Evolutionary conservation across 2,329 filamentous ascomycete genomes (phyloP), one percentile per base, ranked within the genome.

Genomic region (Xylaria digitata): DNA sequence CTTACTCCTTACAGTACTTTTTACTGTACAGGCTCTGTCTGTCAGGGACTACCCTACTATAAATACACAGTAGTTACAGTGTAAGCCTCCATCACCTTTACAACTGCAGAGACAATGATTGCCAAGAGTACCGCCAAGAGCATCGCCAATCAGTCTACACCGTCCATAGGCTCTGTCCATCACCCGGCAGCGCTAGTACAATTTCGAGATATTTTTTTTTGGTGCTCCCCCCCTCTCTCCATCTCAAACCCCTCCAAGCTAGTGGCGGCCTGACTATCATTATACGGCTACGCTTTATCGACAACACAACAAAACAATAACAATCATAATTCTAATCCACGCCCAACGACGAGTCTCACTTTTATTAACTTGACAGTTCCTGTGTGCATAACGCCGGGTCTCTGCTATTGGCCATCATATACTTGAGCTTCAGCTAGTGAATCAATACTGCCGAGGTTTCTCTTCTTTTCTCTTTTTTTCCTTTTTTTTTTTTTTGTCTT

Each of bases 221-320:
- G 50, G 50, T 45, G 34, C 13, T 56, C 61, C 56, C 50, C 46
- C 59, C 34, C 52, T 26, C 17, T 15, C 5, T 26, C 53, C 23
- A 37, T 32, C 37, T 55, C 19, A 48, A 49, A 43, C 62, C 56
- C 57, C 61, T 56, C 61, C 61, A 61, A 64, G 13, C 11, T 34
- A 49, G 32, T 49, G 15, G 48, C 48, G 48, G 58, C 58, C 58
- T 61, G 48, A 61, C 34, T 15, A 17, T 42, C 17, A 9, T 21
- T 26, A 26, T 26, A 26, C 5, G 26, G 26, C 26, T 26, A 26
- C 26, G 26, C 26, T 26, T 26, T 26, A 26, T 26, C 26, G 5
- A 6, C 62, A 37, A 40, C 32, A 40, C n/a, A 54, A 54, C 32
- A 40, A 54, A 17, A 54, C 34, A 40, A 34, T 11, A 23, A 37